Evolutionary conservation across 192 early-diverging fungal genomes (phyloP).

Genomic region (Backusella luteola): DNA sequence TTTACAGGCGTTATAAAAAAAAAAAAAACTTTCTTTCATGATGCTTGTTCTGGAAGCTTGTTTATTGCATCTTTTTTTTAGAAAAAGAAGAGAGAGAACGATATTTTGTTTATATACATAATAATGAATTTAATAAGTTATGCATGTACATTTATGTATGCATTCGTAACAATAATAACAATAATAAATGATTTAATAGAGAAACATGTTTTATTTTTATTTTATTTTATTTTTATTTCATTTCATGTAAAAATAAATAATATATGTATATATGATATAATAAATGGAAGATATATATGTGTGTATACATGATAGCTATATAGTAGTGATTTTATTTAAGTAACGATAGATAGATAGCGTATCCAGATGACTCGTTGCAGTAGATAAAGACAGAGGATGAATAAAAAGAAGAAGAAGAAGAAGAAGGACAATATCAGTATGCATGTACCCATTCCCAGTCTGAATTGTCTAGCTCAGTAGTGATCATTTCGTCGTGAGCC

Average conservation of each 20-base stretch:
- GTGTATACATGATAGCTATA: background rate
- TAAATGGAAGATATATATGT: background rate
- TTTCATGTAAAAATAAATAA: background rate
- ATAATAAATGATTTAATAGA: background rate
- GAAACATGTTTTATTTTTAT: background rate
- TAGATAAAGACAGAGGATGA: background rate
- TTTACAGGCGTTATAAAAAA: background rate
- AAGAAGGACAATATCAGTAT: background rate
- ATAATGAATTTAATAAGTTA: background rate
- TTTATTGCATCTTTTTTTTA: background rate
- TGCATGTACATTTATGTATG: background rate
- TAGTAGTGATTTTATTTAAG: background rate
- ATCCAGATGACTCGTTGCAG: background rate
- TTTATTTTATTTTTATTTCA: background rate
- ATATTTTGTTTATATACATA: background rate
- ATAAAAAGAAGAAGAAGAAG: background rate
- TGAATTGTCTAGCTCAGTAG: background rate
- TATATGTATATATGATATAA: background rate
- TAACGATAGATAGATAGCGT: background rate
- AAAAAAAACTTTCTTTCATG: background rate
- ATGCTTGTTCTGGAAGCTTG: background rate
- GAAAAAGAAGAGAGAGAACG: background rate
- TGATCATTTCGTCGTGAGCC: background rate
- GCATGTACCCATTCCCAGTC: conserved; percentile 7
- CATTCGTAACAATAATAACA: background rate